Evolutionary conservation across 2,329 filamentous ascomycete genomes (phyloP), one percentile per base, ranked within the genome.

Genomic region (Trichoderma atroviride): DNA sequence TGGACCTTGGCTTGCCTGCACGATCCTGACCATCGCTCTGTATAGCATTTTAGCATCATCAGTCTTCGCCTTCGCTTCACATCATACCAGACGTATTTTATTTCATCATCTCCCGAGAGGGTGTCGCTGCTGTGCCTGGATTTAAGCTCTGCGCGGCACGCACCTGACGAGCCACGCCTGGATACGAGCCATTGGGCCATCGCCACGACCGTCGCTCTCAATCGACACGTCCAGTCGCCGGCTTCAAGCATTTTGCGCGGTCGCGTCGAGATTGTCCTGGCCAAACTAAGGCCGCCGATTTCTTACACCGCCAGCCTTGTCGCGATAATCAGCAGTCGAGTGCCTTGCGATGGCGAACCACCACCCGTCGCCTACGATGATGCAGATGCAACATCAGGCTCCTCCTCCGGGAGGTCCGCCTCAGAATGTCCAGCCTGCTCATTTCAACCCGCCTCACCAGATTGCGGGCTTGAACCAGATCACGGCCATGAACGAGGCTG

Each of bases 291-390:
- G 52, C 53, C 69, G 63, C 65, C 59, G 70, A 63, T 69, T 69
- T 71, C 68, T 52, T 69, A 67, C 63, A 67, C 64, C 62, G 58
- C 70, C 58, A 69, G 55, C 70, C 71, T 71, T 72, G 69, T 70
- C 70, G 63, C 70, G 66, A 58, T 71, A 70, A 68, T 68, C 70
- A 68, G 70, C 71, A 67, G 52, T 47, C 70, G 56, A 64, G 64
- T 62, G 57, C 60, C 66, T 74, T 76, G 81, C 72, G 73, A 93
- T 93, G 90, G 89, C 90, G 75, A 91, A 92, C 80, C 91, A 92
- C 75, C 92, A 94, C 77, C 90, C 91, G 53, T 95, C 92, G 75
- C 92, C 92, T 52, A 92, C 92, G 70, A 91, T 92, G 82, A 91
- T 94, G 82, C 86, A 88, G 76, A 85, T 88, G 84, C 86, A 85